Base-by-base conservation (phyloP, 164 flowering plant species). In the Aristolochia californica region DNA sequence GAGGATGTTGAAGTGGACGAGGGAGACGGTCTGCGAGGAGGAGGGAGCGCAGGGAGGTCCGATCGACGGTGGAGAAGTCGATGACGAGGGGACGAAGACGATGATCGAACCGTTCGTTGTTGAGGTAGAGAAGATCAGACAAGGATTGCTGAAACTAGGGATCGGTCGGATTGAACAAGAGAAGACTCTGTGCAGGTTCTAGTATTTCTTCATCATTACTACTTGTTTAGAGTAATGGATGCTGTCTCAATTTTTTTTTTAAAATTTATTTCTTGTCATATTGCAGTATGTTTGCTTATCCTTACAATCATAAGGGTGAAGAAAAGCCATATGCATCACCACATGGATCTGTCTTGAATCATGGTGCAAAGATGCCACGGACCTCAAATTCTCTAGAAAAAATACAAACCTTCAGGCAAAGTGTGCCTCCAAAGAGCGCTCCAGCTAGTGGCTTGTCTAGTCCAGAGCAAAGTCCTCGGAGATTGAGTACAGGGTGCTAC, bases 401-500 rank as follows among this genome's bases (percentile, higher is more conserved):
- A 14, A 57, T 47, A 50, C 69, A 52, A 25, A 61, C 67, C 53
- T 73, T 63, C 64, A 40, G 56, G 65, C 38, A 71, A 27, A 69
- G 66, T 62, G 65, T 69, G 62, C 79, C 85, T 59, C 26, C 38
- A 26, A 68, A 50, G 63, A 88, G 90, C 77, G 83, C 87, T 66
- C 88, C 88, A 25, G 48, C 67, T 16, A 83, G 85, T 61, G 75
- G 83, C 11, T 80, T 70, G 40, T 62, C 84, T 27, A 85, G 91
- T 66, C 84, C 87, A 49, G 50, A 25, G 23, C 68, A 51, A n/a
- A 85, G 96, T 66, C 91, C 96, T 30, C 74, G 66, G 54, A 78
- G 76, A 58, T 47, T 30, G 45, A 68, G 70, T 62, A 45, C 62
- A 3, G 68, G 63, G 49, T 78, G 79, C 53, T 49, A 58, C 21